These are phyloP conservation scores for Logfia minima DNA, from an alignment of 129 eudicot species.

Conservation along the genomic window DNA sequence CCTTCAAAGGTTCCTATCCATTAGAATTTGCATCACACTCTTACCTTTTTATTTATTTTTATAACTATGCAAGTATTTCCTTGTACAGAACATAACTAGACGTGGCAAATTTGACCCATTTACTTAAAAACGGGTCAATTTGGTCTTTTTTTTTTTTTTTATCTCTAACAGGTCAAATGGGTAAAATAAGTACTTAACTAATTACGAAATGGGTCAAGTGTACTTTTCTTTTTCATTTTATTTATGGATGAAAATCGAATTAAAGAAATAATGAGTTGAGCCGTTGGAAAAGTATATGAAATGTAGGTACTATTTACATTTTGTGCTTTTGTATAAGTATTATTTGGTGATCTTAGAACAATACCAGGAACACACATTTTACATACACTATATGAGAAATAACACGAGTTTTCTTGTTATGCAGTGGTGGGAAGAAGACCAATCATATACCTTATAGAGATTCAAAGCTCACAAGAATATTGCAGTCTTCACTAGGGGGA, in stretches of 20 bases:
- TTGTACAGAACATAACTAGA: no score
- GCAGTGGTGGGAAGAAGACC: constrained; percentile 82
- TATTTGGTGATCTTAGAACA: background rate
- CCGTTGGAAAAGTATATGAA: background rate
- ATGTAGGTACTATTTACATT: background rate
- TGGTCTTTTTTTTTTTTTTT: no score
- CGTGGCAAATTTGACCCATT: no score
- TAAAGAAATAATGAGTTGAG: background rate
- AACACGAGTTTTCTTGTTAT: constrained; percentile 21
- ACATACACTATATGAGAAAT: background rate
- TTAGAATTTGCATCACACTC: no score
- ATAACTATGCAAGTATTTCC: no score
- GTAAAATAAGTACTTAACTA: no score
- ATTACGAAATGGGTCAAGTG: no score
- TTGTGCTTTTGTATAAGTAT: background rate
- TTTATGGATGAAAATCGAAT: constrained; percentile 13
- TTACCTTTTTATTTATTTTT: no score
- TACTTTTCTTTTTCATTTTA: no score
- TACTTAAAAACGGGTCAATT: no score
- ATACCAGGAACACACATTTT: background rate
- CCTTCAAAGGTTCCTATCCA: no score
- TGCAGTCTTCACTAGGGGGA: constrained; percentile 96
- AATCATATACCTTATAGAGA: constrained; percentile 92
- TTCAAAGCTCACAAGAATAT: constrained; percentile 89
- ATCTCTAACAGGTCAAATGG: no score